These are phyloP conservation scores for Asterella californica DNA, from an alignment of 225 moss, liverwort and hornwort species.

Conservation along the genomic window DNA sequence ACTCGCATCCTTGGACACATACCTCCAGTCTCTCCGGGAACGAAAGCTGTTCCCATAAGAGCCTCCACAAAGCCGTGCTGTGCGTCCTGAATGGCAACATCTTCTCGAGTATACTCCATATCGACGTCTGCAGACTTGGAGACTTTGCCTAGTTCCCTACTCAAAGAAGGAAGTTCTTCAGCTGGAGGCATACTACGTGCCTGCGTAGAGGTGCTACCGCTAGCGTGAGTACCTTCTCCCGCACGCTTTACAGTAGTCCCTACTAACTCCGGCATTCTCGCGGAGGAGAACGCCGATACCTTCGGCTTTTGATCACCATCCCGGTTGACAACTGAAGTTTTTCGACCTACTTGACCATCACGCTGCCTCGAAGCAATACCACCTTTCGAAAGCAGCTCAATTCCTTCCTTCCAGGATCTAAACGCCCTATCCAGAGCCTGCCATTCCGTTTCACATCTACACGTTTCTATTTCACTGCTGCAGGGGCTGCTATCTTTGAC, in stretches of 20 bases:
- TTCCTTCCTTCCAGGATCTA: constrained; percentile 34
- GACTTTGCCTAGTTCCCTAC: not conserved
- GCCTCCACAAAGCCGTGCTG: constrained; percentile 7
- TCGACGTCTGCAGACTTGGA: not conserved
- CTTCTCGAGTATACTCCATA: not conserved
- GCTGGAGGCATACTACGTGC: not conserved
- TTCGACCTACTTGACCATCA: constrained; percentile 12
- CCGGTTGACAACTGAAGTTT: constrained; percentile 10
- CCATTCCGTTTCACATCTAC: constrained; percentile 24
- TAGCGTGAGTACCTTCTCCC: not conserved
- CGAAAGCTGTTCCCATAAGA: not conserved
- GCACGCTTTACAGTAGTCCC: not conserved
- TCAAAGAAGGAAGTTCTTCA: not conserved
- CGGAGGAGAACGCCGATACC: not conserved
- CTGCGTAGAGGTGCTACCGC: not conserved
- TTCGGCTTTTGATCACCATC: constrained; percentile 23
- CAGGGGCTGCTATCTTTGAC: not conserved
- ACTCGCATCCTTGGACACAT: constrained; percentile 18
- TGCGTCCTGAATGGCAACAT: not conserved
- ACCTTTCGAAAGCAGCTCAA: constrained; percentile 20
- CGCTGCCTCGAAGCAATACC: constrained; percentile 4
- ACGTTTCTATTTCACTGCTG: constrained; percentile 10
- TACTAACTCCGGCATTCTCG: not conserved
- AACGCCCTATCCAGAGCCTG: constrained; percentile 34
- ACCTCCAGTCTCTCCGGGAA: constrained; percentile 7